These are phyloP conservation scores for Cetradonia linearis DNA, from an alignment of 495 filamentous ascomycete genomes.

Conservation along the genomic window DNA sequence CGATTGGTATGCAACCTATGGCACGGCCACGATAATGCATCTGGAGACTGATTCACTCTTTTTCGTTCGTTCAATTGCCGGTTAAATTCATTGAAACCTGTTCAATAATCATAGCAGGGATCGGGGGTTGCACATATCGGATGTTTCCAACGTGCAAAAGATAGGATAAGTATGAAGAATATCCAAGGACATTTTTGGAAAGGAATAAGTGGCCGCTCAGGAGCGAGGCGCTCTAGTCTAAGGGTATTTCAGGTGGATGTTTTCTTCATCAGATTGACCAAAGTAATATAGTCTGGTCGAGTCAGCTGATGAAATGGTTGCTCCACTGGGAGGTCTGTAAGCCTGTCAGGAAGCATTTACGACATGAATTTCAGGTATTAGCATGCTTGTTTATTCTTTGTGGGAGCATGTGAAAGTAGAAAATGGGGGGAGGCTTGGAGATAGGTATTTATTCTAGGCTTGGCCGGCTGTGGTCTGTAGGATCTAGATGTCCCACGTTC, in stretches of 20 bases:
- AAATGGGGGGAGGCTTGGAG: constrained; percentile 2
- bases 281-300: background rate
- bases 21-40: constrained; percentile 20
- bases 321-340: background rate
- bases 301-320: background rate
- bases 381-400: background rate
- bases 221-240: constrained; percentile 4
- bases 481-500: constrained; percentile 8
- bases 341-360: constrained; percentile 3
- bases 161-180: background rate
- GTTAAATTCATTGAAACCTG: background rate
- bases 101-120: background rate
- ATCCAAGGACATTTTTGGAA: background rate
- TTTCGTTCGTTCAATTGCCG: background rate
- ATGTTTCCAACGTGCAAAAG: background rate
- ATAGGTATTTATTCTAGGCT: constrained; percentile 8
- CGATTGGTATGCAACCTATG: constrained; percentile 37
- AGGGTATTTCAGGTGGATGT: too few species aligned
- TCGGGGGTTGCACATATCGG: constrained; percentile 4
- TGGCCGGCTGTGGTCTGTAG: background rate
- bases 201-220: background rate
- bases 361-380: background rate
- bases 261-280: background rate
- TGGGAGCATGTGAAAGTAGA: background rate
- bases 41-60: background rate